Evolutionary conservation across 306 rosid species (phyloP).

Genomic region (Cucurbita maxima): DNA sequence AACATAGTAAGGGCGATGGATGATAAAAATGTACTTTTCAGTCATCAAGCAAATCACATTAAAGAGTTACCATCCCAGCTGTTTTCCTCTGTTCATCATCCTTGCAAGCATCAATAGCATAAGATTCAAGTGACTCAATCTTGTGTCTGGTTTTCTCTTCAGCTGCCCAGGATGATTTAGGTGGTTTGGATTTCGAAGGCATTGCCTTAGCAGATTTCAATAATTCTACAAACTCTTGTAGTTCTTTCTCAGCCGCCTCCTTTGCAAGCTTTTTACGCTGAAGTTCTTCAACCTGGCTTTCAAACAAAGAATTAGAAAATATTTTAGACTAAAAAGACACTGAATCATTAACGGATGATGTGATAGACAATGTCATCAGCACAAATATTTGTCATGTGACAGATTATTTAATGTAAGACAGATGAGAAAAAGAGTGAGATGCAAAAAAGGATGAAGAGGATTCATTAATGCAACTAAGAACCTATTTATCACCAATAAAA

Average conservation of each 20-base stretch:
- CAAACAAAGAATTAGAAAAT: neutral
- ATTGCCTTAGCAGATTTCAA: slow-evolving; percentile 55
- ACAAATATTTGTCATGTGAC: neutral
- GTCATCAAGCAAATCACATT: neutral
- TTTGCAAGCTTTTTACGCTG: slow-evolving; percentile 51
- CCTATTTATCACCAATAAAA: neutral
- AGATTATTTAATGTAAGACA: neutral
- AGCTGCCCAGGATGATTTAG: slow-evolving; percentile 58
- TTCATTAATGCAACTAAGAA: neutral
- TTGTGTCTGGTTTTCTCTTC: slow-evolving; percentile 49
- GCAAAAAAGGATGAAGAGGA: neutral
- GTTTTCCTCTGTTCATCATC: slow-evolving; percentile 64
- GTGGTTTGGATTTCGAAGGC: slow-evolving; percentile 55
- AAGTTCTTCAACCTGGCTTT: slow-evolving; percentile 78
- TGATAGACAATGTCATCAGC: neutral
- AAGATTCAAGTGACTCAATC: slow-evolving; percentile 69
- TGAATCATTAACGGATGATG: neutral
- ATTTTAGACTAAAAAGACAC: neutral
- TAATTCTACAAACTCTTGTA: slow-evolving; percentile 43
- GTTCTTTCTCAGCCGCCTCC: slow-evolving; percentile 79
- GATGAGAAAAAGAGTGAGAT: neutral
- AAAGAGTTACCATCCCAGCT: slow-evolving; percentile 55
- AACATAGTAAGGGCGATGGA: neutral
- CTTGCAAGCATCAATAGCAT: slow-evolving; percentile 66
- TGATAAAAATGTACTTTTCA: neutral